Base-by-base conservation (phyloP, 768 basidiomycete genomes). In the Leccinum olivaceopallidum region DNA sequence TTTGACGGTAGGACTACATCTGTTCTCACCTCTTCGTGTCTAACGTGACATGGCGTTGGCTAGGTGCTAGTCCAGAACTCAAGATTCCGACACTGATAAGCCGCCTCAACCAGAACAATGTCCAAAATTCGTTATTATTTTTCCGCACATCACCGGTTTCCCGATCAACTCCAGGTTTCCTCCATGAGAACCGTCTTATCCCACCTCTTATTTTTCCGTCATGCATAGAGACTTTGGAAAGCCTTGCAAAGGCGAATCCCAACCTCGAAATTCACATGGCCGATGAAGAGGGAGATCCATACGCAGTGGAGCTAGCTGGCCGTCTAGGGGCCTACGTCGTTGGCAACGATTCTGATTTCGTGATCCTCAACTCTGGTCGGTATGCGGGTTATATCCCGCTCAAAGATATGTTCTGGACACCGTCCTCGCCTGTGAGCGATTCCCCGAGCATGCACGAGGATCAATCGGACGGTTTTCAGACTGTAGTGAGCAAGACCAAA, bases 261-360 rank as follows among this genome's bases (percentile, higher is more conserved):
- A 65, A 66, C 6, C 68, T 91, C 20, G 76, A 85, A 44, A 65
- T 92, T 7, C 84, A 88, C 71, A 87, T 87, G 62, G 90, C 91
- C 6, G 90, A 93, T 65, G 87, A 87, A 72, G 92, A 94, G 71
- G 90, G 84, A 10, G 92, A 93, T 71, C 89, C 90, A 3, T 92
- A 85, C 65, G 86, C 88, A n/a, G 91, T 94, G 6, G 91, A 91
- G 65, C 79, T 94, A 8, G 92, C 92, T 10, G 91, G 85, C 14
- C 80, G 83, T 53, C 73, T 92, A 12, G 80, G 82, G 9, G 92
- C 84, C 36, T 94, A 88, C 64, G 90, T 94, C 51, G 80, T 86
- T 0, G 90, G 88, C 24, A 85, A 80, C 61, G 92, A 94, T 76
- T 94, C 91, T 3, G 92, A 94, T 71, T 94, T 89, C 63, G 85